Evolutionary conservation across 2,329 filamentous ascomycete species (phyloP).

Genomic region (Venturia effusa): DNA sequence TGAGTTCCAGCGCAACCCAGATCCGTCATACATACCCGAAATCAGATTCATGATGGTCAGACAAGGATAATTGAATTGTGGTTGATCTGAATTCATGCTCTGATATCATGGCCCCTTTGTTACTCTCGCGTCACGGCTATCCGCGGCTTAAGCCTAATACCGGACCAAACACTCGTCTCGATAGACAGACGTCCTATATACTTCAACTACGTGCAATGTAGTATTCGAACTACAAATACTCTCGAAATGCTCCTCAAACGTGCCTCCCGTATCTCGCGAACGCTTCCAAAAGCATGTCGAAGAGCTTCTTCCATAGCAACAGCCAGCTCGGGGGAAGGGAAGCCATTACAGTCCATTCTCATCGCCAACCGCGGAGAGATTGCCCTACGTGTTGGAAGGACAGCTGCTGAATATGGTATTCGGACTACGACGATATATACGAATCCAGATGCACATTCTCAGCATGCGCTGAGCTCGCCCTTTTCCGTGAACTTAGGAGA

Average conservation of each 20-base stretch:
- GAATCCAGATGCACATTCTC: constrained; percentile 73
- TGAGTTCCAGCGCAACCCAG: background rate
- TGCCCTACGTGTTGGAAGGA: constrained; percentile 81
- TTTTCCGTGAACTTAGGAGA: constrained; percentile 76
- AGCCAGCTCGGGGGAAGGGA: constrained; percentile 14
- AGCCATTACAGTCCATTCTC: constrained; percentile 61
- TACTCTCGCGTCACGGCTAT: background rate
- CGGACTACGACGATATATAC: constrained; percentile 92
- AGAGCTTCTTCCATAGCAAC: constrained; percentile 1
- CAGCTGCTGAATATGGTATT: constrained; percentile 80
- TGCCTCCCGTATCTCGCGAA: background rate
- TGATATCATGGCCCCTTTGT: background rate
- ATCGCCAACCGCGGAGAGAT: constrained; percentile 98
- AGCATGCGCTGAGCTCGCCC: constrained; percentile 78
- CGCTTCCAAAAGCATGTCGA: background rate
- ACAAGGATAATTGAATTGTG: too few relatives aligned
- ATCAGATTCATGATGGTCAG: too few relatives aligned
- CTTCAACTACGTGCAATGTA: background rate
- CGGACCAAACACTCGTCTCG: background rate
- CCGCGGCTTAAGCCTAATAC: background rate
- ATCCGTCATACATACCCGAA: too few relatives aligned
- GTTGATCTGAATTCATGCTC: too few relatives aligned
- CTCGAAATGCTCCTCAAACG: background rate
- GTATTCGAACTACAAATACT: background rate
- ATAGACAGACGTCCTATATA: background rate